Base-by-base conservation (phyloP, 768 basidiomycete species). In the Boletus insuetus region DNA sequence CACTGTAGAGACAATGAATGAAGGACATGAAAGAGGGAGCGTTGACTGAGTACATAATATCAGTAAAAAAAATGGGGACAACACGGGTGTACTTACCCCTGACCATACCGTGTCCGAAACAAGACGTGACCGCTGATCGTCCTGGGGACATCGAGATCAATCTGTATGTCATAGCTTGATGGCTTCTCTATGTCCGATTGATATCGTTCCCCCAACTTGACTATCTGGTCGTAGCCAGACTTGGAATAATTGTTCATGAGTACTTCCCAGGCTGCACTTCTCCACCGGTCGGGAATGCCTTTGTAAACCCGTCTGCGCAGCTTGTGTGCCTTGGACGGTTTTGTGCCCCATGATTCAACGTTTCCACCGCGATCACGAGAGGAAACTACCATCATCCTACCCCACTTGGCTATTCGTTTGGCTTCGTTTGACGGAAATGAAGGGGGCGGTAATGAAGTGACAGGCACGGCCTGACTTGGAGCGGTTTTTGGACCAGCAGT, bases 211-310 rank as follows among this genome's bases (percentile, higher is more conserved):
- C 70, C 77, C 13, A 83, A 73, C 49, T 63, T 65, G 48, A 68
- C 65, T 43, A 85, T 68, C 49, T 82, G 80, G 39, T 73, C 64
- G 49, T 74, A 72, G 16, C 79, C 77, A 22, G 77, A 73, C 46
- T 68, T 74, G 49, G 85, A 71, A 60, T 74, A 82, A 46, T 77
- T 67, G 53, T 77, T 81, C 73, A 93, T 83, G 57, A 98, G 71
- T 9, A 90, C 76, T 61, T 88, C 91, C 97, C 97, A 99, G 1
- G 86, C 92, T 5, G 93, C 96, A 48, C 82, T 77, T 40, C 97
- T 80, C 97, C 97, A 99, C 46, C 94, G 82, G 72, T 98, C 96
- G 3, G 97, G 97, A 31, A 98, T 86, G 53, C 97, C 97, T 69
- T 99, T 99, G 78, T 91, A 98, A 49, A 87, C 83, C 31, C 96